Evolutionary conservation across 306 rosid genomes (phyloP).

Genomic region (Calophaca sinica): DNA sequence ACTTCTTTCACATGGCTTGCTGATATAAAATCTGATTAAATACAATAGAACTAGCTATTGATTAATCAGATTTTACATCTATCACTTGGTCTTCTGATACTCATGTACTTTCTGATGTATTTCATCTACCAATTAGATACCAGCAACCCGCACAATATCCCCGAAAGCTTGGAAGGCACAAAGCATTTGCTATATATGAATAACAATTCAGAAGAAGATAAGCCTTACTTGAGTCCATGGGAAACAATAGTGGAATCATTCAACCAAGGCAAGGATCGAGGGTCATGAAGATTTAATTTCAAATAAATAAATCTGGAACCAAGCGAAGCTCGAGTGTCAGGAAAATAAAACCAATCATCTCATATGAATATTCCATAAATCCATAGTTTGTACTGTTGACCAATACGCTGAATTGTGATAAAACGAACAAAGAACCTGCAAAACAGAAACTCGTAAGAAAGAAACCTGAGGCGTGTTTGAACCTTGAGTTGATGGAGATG

Average conservation of each 20-base stretch:
- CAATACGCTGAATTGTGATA: too few species aligned
- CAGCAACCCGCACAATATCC: slow-evolving; percentile 84
- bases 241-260: slow-evolving; percentile 55
- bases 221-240: slow-evolving; percentile 54
- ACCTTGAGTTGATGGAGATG: too few species aligned
- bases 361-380: too few species aligned
- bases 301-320: slow-evolving; percentile 64
- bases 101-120: neutral
- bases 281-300: slow-evolving; percentile 57
- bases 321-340: slow-evolving; percentile 52
- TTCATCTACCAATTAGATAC: slow-evolving; percentile 62
- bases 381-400: too few species aligned
- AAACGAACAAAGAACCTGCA: too few species aligned
- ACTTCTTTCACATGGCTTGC: too few species aligned
- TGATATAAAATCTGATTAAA: too few species aligned
- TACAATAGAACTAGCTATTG: too few species aligned
- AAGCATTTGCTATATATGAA: slow-evolving; percentile 50
- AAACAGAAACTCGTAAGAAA: too few species aligned
- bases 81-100: too few species aligned
- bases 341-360: slow-evolving; percentile 55
- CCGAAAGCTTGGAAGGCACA: slow-evolving; percentile 94
- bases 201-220: slow-evolving; percentile 58
- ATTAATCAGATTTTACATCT: too few species aligned
- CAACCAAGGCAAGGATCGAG: slow-evolving; percentile 50
- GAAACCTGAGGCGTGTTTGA: too few species aligned